Evolutionary conservation across 805 yeast species (phyloP), one percentile per base, ranked within the genome.

Genomic region (Grigorovia jiainica): DNA sequence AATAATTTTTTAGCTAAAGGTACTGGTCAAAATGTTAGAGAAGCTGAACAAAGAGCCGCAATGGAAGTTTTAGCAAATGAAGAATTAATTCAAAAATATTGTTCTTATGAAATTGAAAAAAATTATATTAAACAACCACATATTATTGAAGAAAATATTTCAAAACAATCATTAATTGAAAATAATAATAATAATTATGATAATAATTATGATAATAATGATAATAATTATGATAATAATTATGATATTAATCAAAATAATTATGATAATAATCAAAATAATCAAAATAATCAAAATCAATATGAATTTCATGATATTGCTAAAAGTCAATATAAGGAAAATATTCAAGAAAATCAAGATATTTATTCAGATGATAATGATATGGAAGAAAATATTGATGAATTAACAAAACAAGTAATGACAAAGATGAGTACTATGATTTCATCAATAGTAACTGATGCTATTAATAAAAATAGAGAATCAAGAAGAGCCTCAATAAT

Each of bases 11-110:
- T 87, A 16, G 95, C 92, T 0, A 60, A 59, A 7, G 96, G 95
- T 4, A 65, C 61, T 8, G 96, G 83, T 5, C 66, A 71, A 5
- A 78, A 73, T 47, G 63, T 69, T 3, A 81, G 76, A 55, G 82
- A 76, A 32, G 96, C 95, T 0, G 89, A 94, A 2, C 63, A 73
- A 15, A 65, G 81, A 43, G 95, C 95, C 1, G 97, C 97, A 0
- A 78, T 78, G 82, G 65, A 67, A 32, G 94, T 89, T 0, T 62
- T 87, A 34, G 61, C 63, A 5, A 74, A 82, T 47, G 71, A 68
- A 32, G 63, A 64, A 0, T 41, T 73, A 27, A 65, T 85, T 38
- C 82, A 78, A 43, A 75, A 77, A 51, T 82, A 71, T 52, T 43
- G 48, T 15, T 29, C 33, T 5, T 44, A 40, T 38, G 48, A 49